These are phyloP conservation scores for Fusarium brachygibbosum DNA, from an alignment of 2,329 filamentous ascomycete species.

Conservation along the genomic window DNA sequence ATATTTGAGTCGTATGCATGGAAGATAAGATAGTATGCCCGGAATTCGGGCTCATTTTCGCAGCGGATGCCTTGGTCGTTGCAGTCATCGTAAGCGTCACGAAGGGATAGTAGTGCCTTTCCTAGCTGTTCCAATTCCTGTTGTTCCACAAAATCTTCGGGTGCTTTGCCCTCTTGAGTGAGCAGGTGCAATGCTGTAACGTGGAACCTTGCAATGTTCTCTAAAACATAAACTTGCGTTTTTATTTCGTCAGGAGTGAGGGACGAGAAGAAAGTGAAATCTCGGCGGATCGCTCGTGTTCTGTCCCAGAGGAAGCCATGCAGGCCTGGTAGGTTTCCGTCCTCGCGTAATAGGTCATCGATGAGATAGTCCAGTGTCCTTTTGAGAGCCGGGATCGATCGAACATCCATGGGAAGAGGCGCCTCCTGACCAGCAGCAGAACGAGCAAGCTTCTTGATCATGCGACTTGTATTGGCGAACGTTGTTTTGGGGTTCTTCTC, in stretches of 20 bases:
- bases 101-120: constrained; percentile 74
- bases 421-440: constrained; percentile 77
- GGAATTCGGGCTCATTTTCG: constrained; percentile 74
- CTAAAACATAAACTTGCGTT: constrained; percentile 72
- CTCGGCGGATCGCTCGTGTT: constrained; percentile 75
- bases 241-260: constrained; percentile 69
- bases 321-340: constrained; percentile 66
- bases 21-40: constrained; percentile 74
- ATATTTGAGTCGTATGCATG: constrained; percentile 71
- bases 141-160: constrained; percentile 74
- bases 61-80: constrained; percentile 69
- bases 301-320: constrained; percentile 78
- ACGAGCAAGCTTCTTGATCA: constrained; percentile 77
- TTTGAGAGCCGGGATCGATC: constrained; percentile 70
- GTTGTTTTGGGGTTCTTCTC: constrained; percentile 64
- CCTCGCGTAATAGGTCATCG: constrained; percentile 67
- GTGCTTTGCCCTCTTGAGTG: constrained; percentile 67
- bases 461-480: constrained; percentile 64
- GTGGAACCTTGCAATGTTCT: constrained; percentile 76
- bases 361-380: constrained; percentile 74
- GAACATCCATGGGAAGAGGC: constrained; percentile 76
- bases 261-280: constrained; percentile 76
- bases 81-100: constrained; percentile 76
- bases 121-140: constrained; percentile 77
- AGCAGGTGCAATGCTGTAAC: constrained; percentile 74